A percentile compares a stretch with the other conserved stretches of the same genome.
phyloP scores from a whole-genome alignment of 768 basidiomycete genomes.

The Piloderma croceum region DNA sequence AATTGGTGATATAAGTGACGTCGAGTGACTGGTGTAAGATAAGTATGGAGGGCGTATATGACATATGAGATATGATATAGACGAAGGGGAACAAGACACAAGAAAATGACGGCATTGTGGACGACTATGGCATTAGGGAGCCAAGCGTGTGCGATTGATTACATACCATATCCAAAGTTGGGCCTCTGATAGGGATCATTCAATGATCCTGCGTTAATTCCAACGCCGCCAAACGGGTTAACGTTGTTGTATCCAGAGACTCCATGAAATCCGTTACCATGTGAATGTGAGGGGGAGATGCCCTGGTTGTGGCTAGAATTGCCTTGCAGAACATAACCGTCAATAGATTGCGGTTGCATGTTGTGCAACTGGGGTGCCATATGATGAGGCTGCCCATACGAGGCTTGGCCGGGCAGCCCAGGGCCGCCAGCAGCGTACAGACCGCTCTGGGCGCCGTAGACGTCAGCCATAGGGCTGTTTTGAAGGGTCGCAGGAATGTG shows the following conservation, averaged over 20 bases:
- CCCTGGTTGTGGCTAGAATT: conserved; percentile 61
- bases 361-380: conserved; percentile 50
- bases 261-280: conserved; percentile 29
- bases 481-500: conserved; percentile 49
- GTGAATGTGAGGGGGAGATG: conserved; percentile 52
- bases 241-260: conserved; percentile 48
- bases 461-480: conserved; percentile 50
- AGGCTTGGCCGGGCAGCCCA: conserved; percentile 50
- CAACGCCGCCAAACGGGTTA: conserved; percentile 45
- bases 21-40: conserved; percentile 35
- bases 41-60: conserved; percentile 38
- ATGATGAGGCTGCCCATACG: conserved; percentile 57
- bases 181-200: conserved; percentile 75
- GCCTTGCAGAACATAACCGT: conserved; percentile 76
- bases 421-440: too few species aligned
- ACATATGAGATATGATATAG: too few species aligned
- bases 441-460: conserved; percentile 57
- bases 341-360: conserved; percentile 68
- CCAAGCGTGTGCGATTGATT: too few species aligned
- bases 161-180: conserved; percentile 77
- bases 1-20: conserved; percentile 27
- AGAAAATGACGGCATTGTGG: conserved; percentile 11
- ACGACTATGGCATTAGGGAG: background rate
- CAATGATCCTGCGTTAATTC: conserved; percentile 45
- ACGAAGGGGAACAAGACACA: conserved; percentile 27